Evolutionary conservation across 371 early-diverging fungal species (phyloP).

Genomic region (Mortierella polycephala): DNA sequence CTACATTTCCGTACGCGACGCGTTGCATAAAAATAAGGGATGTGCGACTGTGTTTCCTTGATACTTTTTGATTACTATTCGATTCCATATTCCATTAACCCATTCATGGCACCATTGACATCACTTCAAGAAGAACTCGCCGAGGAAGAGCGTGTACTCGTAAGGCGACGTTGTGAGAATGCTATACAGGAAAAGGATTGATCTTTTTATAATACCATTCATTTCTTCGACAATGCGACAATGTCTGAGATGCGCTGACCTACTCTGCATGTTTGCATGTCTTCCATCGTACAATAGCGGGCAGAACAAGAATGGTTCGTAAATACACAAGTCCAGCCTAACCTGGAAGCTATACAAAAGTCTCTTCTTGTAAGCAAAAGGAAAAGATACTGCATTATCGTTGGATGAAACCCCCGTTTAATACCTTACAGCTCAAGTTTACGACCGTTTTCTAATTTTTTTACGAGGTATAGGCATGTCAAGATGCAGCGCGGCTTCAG

Average conservation of each 20-base stretch:
- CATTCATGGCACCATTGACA: slow-evolving; percentile 15
- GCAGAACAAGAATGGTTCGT: slow-evolving; percentile 53
- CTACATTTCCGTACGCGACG: not conserved
- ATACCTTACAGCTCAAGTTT: not conserved
- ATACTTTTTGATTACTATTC: not conserved
- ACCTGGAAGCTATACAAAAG: slow-evolving; percentile 34
- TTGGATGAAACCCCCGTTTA: not conserved
- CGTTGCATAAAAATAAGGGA: not conserved
- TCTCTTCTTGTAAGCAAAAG: slow-evolving; percentile 27
- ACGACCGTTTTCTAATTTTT: not conserved
- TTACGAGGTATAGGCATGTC: slow-evolving; percentile 33
- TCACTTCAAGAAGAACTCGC: slow-evolving; percentile 40
- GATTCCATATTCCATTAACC: not conserved
- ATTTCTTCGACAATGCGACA: not conserved
- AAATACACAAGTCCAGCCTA: slow-evolving; percentile 38
- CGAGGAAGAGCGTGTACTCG: slow-evolving; percentile 38
- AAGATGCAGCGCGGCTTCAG: slow-evolving; percentile 43
- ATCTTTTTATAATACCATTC: not conserved
- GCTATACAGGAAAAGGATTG: not conserved
- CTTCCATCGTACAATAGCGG: slow-evolving; percentile 11
- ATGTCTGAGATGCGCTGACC: not conserved
- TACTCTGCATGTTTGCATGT: not conserved
- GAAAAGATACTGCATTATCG: not conserved
- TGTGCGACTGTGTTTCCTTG: not conserved
- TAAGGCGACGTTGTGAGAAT: not conserved